These are phyloP conservation scores for Calonectria montana DNA, from an alignment of 2,329 filamentous ascomycete genomes.

Conservation along the genomic window DNA sequence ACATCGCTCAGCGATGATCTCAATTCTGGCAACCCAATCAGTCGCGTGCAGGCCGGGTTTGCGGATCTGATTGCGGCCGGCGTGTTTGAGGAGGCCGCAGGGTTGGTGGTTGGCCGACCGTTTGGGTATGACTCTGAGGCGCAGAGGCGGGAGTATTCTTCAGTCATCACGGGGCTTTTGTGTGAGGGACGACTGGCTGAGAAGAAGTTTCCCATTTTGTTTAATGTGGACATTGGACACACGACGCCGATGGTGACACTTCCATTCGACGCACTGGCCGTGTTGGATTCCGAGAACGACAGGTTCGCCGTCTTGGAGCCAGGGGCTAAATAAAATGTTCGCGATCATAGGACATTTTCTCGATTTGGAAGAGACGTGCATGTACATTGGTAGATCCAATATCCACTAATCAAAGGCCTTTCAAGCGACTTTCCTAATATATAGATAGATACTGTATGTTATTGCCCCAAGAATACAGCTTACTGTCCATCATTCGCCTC, in stretches of 20 bases:
- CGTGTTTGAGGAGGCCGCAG: constrained; percentile 54
- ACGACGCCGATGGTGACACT: constrained; percentile 56
- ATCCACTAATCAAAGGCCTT: too few relatives aligned
- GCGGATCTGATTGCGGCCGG: constrained; percentile 56
- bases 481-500: too few relatives aligned
- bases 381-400: too few relatives aligned
- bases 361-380: neutral
- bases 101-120: constrained; percentile 55
- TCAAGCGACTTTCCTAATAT: neutral
- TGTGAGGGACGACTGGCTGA: constrained; percentile 48
- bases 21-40: constrained; percentile 31
- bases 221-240: constrained; percentile 57
- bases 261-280: constrained; percentile 51
- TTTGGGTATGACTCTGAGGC: constrained; percentile 53
- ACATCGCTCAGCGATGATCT: constrained; percentile 49
- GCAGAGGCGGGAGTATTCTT: constrained; percentile 42
- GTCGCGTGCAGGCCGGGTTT: constrained; percentile 47
- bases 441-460: neutral
- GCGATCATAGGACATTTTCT: neutral
- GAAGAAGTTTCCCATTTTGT: constrained; percentile 53
- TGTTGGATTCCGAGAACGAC: constrained; percentile 52
- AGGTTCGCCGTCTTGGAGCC: constrained; percentile 48
- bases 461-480: too few relatives aligned
- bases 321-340: constrained; percentile 18
- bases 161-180: constrained; percentile 47